Conservation (phyloP, 495 filamentous ascomycete species). For the Hypoxylon intermedium region DNA sequence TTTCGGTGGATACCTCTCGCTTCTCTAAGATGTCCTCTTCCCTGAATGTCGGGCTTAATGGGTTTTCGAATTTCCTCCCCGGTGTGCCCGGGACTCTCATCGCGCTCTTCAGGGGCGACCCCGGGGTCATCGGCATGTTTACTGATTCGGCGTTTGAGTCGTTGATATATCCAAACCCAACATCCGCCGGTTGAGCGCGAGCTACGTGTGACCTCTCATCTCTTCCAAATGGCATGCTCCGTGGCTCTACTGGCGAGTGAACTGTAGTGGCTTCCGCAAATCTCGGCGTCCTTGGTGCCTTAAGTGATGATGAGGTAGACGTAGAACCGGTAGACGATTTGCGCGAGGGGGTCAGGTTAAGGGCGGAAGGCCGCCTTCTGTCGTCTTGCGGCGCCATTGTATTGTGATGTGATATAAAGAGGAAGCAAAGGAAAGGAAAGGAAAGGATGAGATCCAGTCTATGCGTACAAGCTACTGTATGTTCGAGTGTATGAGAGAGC, state of each 20-base stretch:
- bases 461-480: conserved; percentile 35
- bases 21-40: conserved; percentile 86
- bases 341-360: conserved; percentile 55
- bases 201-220: conserved; percentile 66
- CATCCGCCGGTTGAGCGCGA: conserved; percentile 76
- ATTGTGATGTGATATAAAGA: conserved; percentile 27
- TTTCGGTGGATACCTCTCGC: conserved; percentile 76
- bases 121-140: conserved; percentile 67
- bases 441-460: conserved; percentile 45
- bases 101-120: conserved; percentile 82
- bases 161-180: conserved; percentile 90
- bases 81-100: conserved; percentile 84
- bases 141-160: conserved; percentile 58
- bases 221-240: conserved; percentile 67
- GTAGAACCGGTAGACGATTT: conserved; percentile 58
- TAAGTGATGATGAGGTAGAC: conserved; percentile 68
- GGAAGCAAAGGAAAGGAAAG: conserved; percentile 31
- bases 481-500: conserved; percentile 17
- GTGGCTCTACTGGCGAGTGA: conserved; percentile 77
- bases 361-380: conserved; percentile 59
- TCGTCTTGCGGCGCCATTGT: conserved; percentile 48
- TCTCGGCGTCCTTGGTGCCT: conserved; percentile 79
- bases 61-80: conserved; percentile 65
- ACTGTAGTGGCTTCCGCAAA: conserved; percentile 92
- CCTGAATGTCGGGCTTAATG: conserved; percentile 85